Evolutionary conservation across 2,329 filamentous ascomycete genomes (phyloP).

Genomic region (Penicillium oxalicum): DNA sequence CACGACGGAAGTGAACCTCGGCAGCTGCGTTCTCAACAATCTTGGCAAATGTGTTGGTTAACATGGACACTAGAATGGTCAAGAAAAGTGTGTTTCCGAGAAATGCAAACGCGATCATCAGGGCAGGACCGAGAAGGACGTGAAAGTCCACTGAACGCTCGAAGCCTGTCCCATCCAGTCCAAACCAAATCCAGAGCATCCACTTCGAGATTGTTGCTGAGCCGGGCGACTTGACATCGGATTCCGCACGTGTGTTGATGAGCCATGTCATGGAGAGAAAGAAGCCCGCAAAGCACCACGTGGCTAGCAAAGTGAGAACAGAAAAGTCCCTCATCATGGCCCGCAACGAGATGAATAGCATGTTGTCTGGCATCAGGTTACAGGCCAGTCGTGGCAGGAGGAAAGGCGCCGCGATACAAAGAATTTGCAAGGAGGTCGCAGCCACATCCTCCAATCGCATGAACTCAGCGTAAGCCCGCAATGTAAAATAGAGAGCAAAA

Average conservation of each 20-base stretch:
- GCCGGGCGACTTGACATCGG: background rate
- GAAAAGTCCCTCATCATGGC: conserved; percentile 1
- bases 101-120: conserved; percentile 1
- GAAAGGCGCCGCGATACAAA: background rate
- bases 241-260: background rate
- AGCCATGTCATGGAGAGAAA: conserved; percentile 1
- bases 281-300: conserved; percentile 1
- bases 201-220: background rate
- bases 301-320: background rate
- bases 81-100: conserved; percentile 2
- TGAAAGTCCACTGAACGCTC: conserved; percentile 1
- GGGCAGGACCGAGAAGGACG: background rate
- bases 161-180: background rate
- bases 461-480: background rate
- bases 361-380: conserved; percentile 1
- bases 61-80: background rate
- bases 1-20: background rate
- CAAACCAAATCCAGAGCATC: conserved; percentile 2
- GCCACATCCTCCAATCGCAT: background rate
- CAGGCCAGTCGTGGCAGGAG: conserved; percentile 1
- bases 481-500: background rate
- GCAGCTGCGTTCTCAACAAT: background rate
- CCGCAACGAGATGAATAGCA: background rate
- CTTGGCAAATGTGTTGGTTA: background rate
- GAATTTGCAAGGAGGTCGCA: background rate